Percentiles rank a stretch among this genome's conserved stretches.
Conservation (phyloP, 306 rosid species). For the Prunus fruticosa region DNA sequence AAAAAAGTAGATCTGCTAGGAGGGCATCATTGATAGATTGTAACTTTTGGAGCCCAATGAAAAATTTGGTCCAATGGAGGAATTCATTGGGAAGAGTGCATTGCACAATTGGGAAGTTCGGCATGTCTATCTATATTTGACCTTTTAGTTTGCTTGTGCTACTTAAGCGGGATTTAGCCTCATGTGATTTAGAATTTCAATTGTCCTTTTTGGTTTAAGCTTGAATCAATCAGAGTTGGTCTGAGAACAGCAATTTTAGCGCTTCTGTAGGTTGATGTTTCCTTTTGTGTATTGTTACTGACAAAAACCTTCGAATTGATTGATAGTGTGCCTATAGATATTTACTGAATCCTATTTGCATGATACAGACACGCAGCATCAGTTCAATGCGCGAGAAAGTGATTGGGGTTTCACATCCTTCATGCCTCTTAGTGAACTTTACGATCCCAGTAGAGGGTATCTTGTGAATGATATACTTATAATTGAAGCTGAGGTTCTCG, state of each 20-base stretch:
- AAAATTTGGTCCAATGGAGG: neutral
- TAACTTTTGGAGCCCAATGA: neutral
- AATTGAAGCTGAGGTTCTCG: constrained; percentile 85
- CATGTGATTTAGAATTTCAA: neutral
- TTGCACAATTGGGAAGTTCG: neutral
- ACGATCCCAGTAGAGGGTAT: constrained; percentile 78
- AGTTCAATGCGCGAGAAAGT: constrained; percentile 87
- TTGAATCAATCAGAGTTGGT: neutral
- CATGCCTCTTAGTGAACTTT: constrained; percentile 83
- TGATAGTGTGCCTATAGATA: neutral
- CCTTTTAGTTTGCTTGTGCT: neutral
- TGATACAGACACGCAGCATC: constrained; percentile 83
- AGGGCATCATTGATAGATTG: neutral
- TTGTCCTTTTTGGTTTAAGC: neutral
- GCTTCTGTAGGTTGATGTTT: neutral
- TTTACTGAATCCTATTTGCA: neutral
- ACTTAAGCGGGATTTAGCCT: neutral
- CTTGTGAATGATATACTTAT: constrained; percentile 67
- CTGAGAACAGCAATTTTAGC: neutral
- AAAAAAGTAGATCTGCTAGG: neutral
- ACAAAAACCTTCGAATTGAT: neutral
- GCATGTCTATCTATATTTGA: neutral
- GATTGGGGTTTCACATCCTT: constrained; percentile 97
- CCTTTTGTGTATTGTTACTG: neutral
- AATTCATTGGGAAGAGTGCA: neutral